Base-by-base conservation (phyloP, 2,329 filamentous ascomycete genomes). In the Botryotinia convoluta region DNA sequence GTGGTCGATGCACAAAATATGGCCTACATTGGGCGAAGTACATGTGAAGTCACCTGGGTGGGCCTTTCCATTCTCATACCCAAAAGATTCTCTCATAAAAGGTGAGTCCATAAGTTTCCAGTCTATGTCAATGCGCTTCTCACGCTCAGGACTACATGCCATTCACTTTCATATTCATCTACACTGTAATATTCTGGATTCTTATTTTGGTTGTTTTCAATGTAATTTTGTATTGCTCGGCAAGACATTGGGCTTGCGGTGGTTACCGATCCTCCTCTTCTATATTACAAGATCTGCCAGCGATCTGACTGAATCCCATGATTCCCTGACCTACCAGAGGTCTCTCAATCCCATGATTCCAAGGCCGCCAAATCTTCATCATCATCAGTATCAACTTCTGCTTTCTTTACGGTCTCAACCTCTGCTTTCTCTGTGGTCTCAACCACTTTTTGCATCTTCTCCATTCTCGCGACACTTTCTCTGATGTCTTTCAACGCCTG, bases 381-480 rank as follows among this genome's bases (percentile, higher is more conserved):
- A 57, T 26, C 37, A 32, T 69, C 37, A 7, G n/a, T 29, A 16
- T 57, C 37, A 69, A 42, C 35, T 7, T n/a, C 39, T 69, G n/a
- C 10, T 42, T 57, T 42, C n/a, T 69, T 69, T n/a, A n/a, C 35
- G 39, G n/a, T 69, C 35, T 32, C 65, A 32, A 29, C 20, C 35
- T n/a, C 39, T 57, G n/a, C 10, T 42, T 26, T 42, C n/a, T 68
- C 54, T n/a, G 37, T 5, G 22, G 18, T 57, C 35, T 32, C 65
- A 26, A 26, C 22, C 48, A 57, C 6, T 26, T 3, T n/a, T 69
- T 69, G 65, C 37, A 69, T 70, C 69, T 63, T 54, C 44, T 71
- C 69, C 59, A 71, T 71, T 62, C 44, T 62, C 26, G 32, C 59
- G 48, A 71, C 69, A 51, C 59, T 54, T 18, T 64, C 59, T 48